phyloP scores from a whole-genome alignment of 2,329 filamentous ascomycete genomes.

The Penicillium griseofulvum region DNA sequence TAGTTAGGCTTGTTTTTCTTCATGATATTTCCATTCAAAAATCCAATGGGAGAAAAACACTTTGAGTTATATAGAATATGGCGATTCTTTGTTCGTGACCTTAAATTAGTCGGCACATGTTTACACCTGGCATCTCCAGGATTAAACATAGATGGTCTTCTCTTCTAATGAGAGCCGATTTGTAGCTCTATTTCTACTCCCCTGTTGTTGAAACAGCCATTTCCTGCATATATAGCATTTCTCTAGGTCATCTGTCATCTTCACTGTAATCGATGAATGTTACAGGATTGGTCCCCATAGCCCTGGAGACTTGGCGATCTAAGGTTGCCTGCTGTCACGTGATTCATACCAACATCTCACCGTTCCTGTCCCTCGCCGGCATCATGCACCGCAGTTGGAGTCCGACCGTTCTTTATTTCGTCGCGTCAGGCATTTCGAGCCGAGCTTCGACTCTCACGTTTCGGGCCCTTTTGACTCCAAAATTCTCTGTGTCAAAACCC shows the following conservation, averaged over 20 bases:
- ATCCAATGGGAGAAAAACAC: too few species aligned
- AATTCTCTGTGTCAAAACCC: background rate
- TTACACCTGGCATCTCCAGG: background rate
- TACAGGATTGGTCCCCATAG: background rate
- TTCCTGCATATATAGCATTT: background rate
- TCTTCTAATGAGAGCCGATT: background rate
- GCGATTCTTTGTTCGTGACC: background rate
- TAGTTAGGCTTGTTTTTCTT: background rate
- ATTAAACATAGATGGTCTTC: background rate
- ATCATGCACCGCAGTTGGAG: conserved; percentile 2
- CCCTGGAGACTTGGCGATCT: background rate
- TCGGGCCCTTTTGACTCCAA: background rate
- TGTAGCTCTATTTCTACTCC: background rate
- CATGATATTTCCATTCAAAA: too few species aligned
- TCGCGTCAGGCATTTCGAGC: conserved; percentile 4
- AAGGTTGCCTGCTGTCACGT: conserved; percentile 8
- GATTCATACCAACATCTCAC: conserved; percentile 12
- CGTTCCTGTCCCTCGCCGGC: conserved; percentile 10
- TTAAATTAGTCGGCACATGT: background rate
- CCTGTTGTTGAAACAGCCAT: background rate
- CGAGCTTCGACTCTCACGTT: background rate
- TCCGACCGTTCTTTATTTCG: conserved; percentile 6
- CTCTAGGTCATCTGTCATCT: background rate
- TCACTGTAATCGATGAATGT: background rate
- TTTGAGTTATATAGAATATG: too few species aligned